Conservation (phyloP, 2,329 filamentous ascomycete genomes). For the Colletotrichum sp. region DNA sequence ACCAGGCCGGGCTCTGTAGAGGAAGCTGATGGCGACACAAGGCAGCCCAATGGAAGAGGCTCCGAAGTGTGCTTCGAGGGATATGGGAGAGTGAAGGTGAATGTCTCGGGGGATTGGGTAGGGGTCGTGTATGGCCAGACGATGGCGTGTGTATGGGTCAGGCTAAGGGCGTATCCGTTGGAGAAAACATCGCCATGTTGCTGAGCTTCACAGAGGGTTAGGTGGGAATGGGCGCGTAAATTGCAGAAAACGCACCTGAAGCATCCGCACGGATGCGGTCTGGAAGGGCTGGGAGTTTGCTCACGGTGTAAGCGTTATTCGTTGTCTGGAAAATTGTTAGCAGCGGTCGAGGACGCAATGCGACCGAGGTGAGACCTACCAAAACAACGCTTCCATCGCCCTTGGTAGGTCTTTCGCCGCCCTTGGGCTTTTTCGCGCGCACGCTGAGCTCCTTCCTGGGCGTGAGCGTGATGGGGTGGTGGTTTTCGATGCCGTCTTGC, state of each 20-base stretch:
- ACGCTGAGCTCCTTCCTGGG: slow-evolving; percentile 61
- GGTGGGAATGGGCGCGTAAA: slow-evolving; percentile 11
- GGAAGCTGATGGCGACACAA: slow-evolving; percentile 79
- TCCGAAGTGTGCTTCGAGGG: slow-evolving; percentile 69
- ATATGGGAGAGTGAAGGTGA: slow-evolving; percentile 80
- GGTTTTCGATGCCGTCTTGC: slow-evolving; percentile 51
- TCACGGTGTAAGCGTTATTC: slow-evolving; percentile 84
- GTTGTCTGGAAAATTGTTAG: slow-evolving; percentile 65
- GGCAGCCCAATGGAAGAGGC: slow-evolving; percentile 78
- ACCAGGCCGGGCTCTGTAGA: slow-evolving; percentile 85
- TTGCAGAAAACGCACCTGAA: slow-evolving; percentile 58
- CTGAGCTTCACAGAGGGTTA: slow-evolving; percentile 49
- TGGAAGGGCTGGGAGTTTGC: slow-evolving; percentile 82
- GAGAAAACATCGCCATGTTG: slow-evolving; percentile 71
- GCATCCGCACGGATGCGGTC: slow-evolving; percentile 73
- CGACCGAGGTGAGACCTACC: slow-evolving; percentile 48
- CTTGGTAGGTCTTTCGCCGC: slow-evolving; percentile 66
- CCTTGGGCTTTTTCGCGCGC: slow-evolving; percentile 65
- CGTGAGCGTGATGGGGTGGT: slow-evolving; percentile 29
- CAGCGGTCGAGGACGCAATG: neutral
- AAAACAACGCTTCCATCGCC: slow-evolving; percentile 71
- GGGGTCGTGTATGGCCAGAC: slow-evolving; percentile 88
- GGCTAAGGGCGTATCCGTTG: slow-evolving; percentile 75
- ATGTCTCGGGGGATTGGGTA: slow-evolving; percentile 73
- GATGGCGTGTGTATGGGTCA: slow-evolving; percentile 82